A percentile compares a stretch with the other conserved stretches of the same genome.
These are phyloP conservation scores for Colletotrichum sp. DNA, from an alignment of 2,329 filamentous ascomycete genomes.

Conservation along the genomic window DNA sequence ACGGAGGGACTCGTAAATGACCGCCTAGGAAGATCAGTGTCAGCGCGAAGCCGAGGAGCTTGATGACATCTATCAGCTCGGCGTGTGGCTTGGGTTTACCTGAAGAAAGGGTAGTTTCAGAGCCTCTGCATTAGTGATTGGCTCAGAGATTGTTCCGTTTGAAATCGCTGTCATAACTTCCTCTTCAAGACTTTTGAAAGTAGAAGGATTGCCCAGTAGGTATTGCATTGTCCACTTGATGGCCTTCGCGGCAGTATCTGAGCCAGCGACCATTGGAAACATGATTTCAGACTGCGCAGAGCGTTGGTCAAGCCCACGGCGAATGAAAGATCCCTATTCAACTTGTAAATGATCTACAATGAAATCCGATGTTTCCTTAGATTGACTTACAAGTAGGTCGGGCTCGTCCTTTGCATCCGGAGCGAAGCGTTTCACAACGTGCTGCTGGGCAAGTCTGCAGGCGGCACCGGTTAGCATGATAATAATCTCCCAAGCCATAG, in stretches of 20 bases:
- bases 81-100: background rate
- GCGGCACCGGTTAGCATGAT: background rate
- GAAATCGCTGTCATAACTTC: conserved; percentile 47
- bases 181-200: conserved; percentile 47
- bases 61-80: fast-evolving
- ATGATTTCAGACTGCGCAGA: conserved; percentile 7
- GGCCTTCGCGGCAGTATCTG: conserved; percentile 37
- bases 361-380: background rate
- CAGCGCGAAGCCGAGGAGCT: background rate
- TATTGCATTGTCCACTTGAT: conserved; percentile 54
- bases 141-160: conserved; percentile 18
- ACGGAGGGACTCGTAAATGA: conserved; percentile 56
- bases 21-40: conserved; percentile 36
- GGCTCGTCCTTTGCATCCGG: background rate
- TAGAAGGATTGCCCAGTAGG: conserved; percentile 51
- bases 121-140: conserved; percentile 38
- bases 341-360: background rate
- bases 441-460: background rate
- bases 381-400: background rate
- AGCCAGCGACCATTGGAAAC: conserved; percentile 33
- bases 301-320: conserved; percentile 3
- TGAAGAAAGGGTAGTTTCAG: conserved; percentile 44
- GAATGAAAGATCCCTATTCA: background rate
- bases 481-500: background rate
- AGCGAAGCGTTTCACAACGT: background rate